Evolutionary conservation across 2,329 filamentous ascomycete genomes (phyloP), one percentile per base, ranked within the genome.

Genomic region (Phoma herbarum): DNA sequence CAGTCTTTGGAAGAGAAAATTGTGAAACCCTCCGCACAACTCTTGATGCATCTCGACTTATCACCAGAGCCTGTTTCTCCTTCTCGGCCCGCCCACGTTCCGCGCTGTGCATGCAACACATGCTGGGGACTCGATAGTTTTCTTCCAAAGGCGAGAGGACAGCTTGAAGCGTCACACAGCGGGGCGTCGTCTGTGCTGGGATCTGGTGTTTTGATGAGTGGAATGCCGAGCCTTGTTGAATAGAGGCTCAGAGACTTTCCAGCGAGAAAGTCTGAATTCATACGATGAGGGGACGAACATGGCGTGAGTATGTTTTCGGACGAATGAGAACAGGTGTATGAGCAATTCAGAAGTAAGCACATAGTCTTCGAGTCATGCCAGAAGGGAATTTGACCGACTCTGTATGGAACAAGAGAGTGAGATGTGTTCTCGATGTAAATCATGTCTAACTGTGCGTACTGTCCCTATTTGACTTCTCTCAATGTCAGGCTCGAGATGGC

Each of bases 261-360:
- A 8, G 10, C 18, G 8, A 25, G 11, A 14, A 25, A 11, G 2
- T 25, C 20, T 9, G 22, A 8, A 14, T 8, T 1, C 14, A 5
- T 5, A 26, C 14, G 41, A 9, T 26, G 4, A 6, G 12, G 12
- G n/a, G 41, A 26, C 41, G 28, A n/a, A 18, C 46, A 48, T 8
- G 31, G 31, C 14, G 5, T 48, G 46, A 14, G 28, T 7, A 48
- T 10, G 22, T 12, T 37, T 26, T 48, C 46, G 9, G 46, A 20
- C 4, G 31, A 22, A 16, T 48, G 46, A 18, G 29, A 14, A 16
- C 31, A 48, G n/a, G 31, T 26, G 31, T 48, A 48, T 2, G 46
- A 37, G 31, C 23, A 48, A n/a, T 28, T 22, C 2, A 48, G 12
- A 14, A 48, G 22, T 37, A 48, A 31, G 14, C 46, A 48, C 46